phyloP scores from a whole-genome alignment of 2,329 filamentous ascomycete genomes.

The Aureobasidium uvarum region DNA sequence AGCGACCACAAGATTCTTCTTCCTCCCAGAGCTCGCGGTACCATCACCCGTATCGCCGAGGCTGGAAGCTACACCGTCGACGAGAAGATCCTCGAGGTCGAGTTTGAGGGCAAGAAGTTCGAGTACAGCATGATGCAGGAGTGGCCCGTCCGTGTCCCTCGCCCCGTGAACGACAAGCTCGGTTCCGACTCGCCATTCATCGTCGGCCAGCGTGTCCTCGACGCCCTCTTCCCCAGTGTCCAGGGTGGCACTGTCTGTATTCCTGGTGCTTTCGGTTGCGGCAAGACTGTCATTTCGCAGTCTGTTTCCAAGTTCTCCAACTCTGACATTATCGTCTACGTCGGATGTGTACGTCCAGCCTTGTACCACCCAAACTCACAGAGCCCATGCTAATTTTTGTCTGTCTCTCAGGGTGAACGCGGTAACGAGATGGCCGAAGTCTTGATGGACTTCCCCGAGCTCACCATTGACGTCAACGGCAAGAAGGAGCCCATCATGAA shows the following conservation, averaged over 20 bases:
- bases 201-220: conserved; percentile 93
- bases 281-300: conserved; percentile 99
- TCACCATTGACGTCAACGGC: conserved; percentile 90
- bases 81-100: conserved; percentile 90
- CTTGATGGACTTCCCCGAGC: conserved; percentile 98
- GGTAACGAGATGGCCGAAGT: conserved; percentile 99
- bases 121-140: conserved; percentile 98
- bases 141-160: conserved; percentile 95
- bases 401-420: conserved; percentile 66
- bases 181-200: conserved; percentile 87
- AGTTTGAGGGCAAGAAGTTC: conserved; percentile 95
- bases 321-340: conserved; percentile 98
- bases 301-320: conserved; percentile 99
- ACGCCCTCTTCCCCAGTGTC: conserved; percentile 93
- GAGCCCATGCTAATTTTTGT: background rate
- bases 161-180: conserved; percentile 88
- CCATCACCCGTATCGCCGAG: conserved; percentile 83
- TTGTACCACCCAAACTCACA: conserved; percentile 29
- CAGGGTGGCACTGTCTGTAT: conserved; percentile 98
- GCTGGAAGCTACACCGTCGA: conserved; percentile 93
- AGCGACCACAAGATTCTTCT: conserved; percentile 90
- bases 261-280: conserved; percentile 95
- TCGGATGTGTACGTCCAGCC: conserved; percentile 60
- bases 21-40: conserved; percentile 84
- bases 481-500: conserved; percentile 99